These are phyloP conservation scores for Plasmodium knowlesi DNA, from an alignment of 169 alveolate genomes.

Conservation along the genomic window DNA sequence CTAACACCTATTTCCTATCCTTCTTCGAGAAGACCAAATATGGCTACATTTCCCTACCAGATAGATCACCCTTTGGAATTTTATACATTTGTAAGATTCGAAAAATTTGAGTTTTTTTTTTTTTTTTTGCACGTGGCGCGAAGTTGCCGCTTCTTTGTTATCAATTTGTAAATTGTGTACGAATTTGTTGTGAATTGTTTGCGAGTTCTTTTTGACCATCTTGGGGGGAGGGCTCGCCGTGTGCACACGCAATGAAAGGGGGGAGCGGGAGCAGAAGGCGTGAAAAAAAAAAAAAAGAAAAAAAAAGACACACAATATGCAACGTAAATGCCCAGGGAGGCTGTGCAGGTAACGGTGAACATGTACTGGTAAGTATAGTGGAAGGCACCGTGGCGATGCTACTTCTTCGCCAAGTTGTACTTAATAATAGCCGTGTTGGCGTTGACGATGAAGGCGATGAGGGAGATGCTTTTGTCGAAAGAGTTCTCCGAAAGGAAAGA, in stretches of 20 bases:
- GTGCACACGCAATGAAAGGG: neutral
- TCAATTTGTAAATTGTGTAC: neutral
- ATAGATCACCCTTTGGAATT: constrained; percentile 78
- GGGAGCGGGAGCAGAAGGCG: neutral
- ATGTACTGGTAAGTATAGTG: too few species aligned
- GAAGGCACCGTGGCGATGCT: neutral
- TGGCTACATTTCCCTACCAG: constrained; percentile 84
- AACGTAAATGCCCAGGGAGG: neutral
- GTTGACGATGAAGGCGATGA: constrained; percentile 60
- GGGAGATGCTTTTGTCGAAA: constrained; percentile 64
- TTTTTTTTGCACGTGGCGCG: neutral
- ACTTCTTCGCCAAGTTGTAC: constrained; percentile 23
- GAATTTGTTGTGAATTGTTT: neutral
- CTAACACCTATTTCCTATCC: constrained; percentile 17
- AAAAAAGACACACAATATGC: neutral
- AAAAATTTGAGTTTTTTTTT: constrained; percentile 20
- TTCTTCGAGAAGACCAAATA: constrained; percentile 77
- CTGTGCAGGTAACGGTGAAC: neutral
- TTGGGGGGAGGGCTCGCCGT: neutral
- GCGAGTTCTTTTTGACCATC: neutral
- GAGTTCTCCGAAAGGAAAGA: constrained; percentile 55
- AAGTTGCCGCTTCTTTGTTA: neutral
- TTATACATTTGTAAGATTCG: constrained; percentile 80
- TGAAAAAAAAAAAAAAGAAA: too few species aligned
- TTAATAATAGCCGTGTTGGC: constrained; percentile 66